Evolutionary conservation across 495 filamentous ascomycete species (phyloP).

Genomic region (Amniculicola lignicola): DNA sequence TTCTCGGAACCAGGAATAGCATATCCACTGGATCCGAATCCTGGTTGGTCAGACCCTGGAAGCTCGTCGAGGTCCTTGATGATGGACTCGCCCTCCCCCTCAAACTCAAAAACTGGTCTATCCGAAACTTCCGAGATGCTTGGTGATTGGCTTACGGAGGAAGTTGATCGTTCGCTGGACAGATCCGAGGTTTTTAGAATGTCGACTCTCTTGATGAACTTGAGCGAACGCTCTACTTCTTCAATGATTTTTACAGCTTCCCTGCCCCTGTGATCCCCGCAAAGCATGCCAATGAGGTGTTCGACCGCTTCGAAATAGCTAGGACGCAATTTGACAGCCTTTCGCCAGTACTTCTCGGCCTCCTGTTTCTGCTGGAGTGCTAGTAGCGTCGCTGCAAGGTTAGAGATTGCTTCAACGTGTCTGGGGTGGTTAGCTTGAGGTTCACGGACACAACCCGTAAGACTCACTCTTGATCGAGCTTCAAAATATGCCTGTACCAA

Average conservation of each 20-base stretch:
- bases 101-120: conserved; percentile 56
- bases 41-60: conserved; percentile 46
- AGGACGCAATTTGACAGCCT: conserved; percentile 76
- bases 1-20: conserved; percentile 85
- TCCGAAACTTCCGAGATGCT: conserved; percentile 54
- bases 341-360: conserved; percentile 81
- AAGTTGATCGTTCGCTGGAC: conserved; percentile 56
- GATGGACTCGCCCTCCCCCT: conserved; percentile 47
- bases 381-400: conserved; percentile 83
- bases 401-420: conserved; percentile 93
- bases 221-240: conserved; percentile 76
- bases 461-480: conserved; percentile 72
- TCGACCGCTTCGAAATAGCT: conserved; percentile 96
- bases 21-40: conserved; percentile 82
- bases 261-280: conserved; percentile 72
- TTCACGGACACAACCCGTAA: background rate
- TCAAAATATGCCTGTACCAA: conserved; percentile 85
- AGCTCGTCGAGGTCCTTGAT: conserved; percentile 34
- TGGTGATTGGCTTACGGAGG: conserved; percentile 50
- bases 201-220: conserved; percentile 50
- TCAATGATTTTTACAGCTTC: conserved; percentile 89
- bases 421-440: conserved; percentile 43
- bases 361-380: conserved; percentile 79
- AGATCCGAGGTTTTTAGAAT: conserved; percentile 52
- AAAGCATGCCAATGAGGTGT: conserved; percentile 86